Evolutionary conservation across 805 yeast genomes (phyloP).

Genomic region (Yarrowia keelungensis): DNA sequence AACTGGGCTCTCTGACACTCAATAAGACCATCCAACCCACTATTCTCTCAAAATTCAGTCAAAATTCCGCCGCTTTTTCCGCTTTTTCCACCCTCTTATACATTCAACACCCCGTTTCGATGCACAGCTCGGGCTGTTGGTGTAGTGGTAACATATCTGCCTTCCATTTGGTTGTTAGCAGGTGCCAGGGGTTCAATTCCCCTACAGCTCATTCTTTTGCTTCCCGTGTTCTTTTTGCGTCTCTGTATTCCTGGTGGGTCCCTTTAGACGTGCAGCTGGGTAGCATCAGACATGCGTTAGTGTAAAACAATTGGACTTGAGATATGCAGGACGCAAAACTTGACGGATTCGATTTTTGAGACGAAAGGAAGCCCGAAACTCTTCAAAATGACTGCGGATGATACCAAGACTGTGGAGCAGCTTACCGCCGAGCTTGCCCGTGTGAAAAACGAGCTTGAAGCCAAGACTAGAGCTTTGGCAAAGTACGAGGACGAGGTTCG

Average conservation of each 20-base stretch:
- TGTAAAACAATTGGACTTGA: not conserved
- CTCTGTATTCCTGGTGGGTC: not conserved
- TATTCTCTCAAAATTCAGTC: too few species aligned
- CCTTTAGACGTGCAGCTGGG: too few species aligned
- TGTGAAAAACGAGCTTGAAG: not conserved
- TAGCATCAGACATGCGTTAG: too few species aligned
- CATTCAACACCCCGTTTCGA: too few species aligned
- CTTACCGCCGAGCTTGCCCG: not conserved
- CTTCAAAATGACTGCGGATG: too few species aligned
- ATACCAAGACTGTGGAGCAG: not conserved
- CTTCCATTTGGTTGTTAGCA: conserved; percentile 30
- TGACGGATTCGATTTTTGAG: too few species aligned
- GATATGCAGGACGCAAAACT: not conserved
- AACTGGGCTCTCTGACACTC: too few species aligned
- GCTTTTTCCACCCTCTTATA: not conserved
- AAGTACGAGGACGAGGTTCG: not conserved
- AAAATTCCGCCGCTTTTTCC: not conserved
- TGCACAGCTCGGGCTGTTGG: conserved; percentile 14
- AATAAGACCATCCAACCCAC: too few species aligned
- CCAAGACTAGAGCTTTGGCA: not conserved
- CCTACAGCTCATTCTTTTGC: conserved; percentile 32
- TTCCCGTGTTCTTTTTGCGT: not conserved
- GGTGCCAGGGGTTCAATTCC: conserved; percentile 39
- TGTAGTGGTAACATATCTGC: conserved; percentile 38
- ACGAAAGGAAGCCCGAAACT: too few species aligned